These are phyloP conservation scores for Pestalotiopsis sp. DNA, from an alignment of 2,329 filamentous ascomycete genomes.

Conservation along the genomic window DNA sequence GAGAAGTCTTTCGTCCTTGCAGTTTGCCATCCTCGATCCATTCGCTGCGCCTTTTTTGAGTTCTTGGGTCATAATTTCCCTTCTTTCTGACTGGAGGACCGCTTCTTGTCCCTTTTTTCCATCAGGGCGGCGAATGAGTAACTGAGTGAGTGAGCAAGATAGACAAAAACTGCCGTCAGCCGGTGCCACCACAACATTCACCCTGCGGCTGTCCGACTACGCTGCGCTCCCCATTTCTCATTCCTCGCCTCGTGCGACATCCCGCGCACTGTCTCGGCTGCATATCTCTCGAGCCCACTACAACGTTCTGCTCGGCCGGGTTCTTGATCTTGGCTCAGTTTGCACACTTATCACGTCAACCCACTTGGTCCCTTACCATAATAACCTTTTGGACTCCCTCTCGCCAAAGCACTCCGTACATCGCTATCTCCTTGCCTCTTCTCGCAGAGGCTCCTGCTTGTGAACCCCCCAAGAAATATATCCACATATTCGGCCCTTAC, in stretches of 20 bases:
- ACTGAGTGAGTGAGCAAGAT: neutral
- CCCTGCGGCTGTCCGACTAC: neutral
- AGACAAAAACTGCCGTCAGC: neutral
- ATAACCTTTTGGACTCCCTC: neutral
- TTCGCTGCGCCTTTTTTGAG: neutral
- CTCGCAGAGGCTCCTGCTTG: neutral
- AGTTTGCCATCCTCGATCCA: neutral
- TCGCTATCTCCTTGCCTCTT: neutral
- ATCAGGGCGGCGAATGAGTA: neutral
- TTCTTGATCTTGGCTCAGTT: conserved; percentile 2
- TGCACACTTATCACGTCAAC: conserved; percentile 13
- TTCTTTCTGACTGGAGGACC: neutral
- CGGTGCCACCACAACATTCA: neutral
- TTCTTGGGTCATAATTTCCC: neutral
- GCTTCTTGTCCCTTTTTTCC: neutral
- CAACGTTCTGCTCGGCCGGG: conserved; percentile 1
- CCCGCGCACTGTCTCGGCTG: conserved; percentile 9
- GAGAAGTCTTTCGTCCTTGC: neutral
- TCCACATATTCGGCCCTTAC: no score
- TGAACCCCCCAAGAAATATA: no score
- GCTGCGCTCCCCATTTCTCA: neutral
- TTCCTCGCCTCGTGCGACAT: conserved; percentile 4
- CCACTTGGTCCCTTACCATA: neutral
- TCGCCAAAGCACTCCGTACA: neutral
- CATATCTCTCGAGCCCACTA: neutral